Evolutionary conservation across 495 filamentous ascomycete species (phyloP).

Genomic region (Niebla homalea): DNA sequence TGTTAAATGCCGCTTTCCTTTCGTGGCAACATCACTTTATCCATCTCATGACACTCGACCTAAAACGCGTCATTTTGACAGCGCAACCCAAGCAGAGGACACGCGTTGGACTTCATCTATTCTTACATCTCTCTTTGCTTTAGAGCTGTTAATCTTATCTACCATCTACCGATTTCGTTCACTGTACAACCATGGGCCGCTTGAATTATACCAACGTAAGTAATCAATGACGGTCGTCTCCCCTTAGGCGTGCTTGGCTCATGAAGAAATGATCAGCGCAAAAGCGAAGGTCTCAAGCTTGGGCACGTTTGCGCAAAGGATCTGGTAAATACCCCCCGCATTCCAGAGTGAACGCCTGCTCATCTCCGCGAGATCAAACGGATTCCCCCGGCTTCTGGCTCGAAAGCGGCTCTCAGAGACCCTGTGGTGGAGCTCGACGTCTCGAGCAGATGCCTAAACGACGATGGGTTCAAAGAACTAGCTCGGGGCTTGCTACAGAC

Average conservation of each 20-base stretch:
- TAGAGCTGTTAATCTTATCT: too few relatives aligned
- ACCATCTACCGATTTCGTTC: neutral
- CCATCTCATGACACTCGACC: neutral
- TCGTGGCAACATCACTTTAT: neutral
- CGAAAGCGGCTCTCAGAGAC: conserved; percentile 25
- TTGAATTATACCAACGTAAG: neutral
- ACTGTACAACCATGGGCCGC: neutral
- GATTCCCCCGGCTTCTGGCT: conserved; percentile 22
- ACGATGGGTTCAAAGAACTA: conserved; percentile 30
- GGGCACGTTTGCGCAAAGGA: conserved; percentile 32
- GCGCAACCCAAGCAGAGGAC: neutral
- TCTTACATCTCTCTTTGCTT: too few relatives aligned
- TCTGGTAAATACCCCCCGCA: conserved; percentile 23
- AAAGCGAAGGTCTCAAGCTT: conserved; percentile 30
- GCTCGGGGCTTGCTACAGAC: conserved; percentile 28
- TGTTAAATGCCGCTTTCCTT: conserved; percentile 4
- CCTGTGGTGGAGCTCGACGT: conserved; percentile 35
- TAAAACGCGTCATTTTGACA: neutral
- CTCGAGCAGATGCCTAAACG: conserved; percentile 29
- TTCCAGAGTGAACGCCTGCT: conserved; percentile 3
- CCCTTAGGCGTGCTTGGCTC: neutral
- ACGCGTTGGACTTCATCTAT: too few relatives aligned
- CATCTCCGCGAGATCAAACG: conserved; percentile 24
- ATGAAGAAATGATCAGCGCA: conserved; percentile 20
- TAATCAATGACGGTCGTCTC: neutral